phyloP scores from a whole-genome alignment of 2,329 filamentous ascomycete genomes.

The Trichoderma sp. region DNA sequence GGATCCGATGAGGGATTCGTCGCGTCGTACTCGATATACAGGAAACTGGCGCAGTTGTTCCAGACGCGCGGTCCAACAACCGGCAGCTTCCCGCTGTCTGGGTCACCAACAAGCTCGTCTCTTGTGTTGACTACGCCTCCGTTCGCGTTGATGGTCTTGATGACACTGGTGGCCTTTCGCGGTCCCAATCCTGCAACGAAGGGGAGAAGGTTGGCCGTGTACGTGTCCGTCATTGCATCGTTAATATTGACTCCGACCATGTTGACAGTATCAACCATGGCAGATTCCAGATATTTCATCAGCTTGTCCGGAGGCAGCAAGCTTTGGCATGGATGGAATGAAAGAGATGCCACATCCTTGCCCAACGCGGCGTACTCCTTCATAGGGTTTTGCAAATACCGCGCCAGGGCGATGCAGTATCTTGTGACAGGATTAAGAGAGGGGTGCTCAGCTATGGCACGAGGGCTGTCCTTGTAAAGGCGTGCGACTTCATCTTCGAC shows the following conservation, averaged over 20 bases:
- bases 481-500: constrained; percentile 98
- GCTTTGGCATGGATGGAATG: constrained; percentile 87
- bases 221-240: constrained; percentile 76
- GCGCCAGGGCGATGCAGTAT: constrained; percentile 85
- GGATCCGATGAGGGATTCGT: constrained; percentile 81
- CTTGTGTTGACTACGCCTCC: constrained; percentile 81
- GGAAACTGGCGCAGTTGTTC: constrained; percentile 95
- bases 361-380: constrained; percentile 94
- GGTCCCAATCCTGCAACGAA: constrained; percentile 90
- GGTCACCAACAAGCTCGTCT: constrained; percentile 84
- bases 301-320: constrained; percentile 86
- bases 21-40: constrained; percentile 85
- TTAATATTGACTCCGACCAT: constrained; percentile 94
- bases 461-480: constrained; percentile 85
- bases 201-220: constrained; percentile 82
- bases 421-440: constrained; percentile 72
- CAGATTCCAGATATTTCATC: constrained; percentile 82
- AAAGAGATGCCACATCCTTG: constrained; percentile 79
- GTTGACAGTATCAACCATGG: constrained; percentile 98
- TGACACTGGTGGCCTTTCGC: constrained; percentile 74
- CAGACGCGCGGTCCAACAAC: constrained; percentile 88
- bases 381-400: constrained; percentile 92
- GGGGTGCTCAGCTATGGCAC: constrained; percentile 77
- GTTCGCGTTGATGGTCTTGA: constrained; percentile 83
- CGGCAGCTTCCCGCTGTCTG: constrained; percentile 70